Percentiles rank a stretch among this genome's conserved stretches.
These are phyloP conservation scores for Escovopsis sp. DNA, from an alignment of 2,329 filamentous ascomycete species.

Conservation along the genomic window DNA sequence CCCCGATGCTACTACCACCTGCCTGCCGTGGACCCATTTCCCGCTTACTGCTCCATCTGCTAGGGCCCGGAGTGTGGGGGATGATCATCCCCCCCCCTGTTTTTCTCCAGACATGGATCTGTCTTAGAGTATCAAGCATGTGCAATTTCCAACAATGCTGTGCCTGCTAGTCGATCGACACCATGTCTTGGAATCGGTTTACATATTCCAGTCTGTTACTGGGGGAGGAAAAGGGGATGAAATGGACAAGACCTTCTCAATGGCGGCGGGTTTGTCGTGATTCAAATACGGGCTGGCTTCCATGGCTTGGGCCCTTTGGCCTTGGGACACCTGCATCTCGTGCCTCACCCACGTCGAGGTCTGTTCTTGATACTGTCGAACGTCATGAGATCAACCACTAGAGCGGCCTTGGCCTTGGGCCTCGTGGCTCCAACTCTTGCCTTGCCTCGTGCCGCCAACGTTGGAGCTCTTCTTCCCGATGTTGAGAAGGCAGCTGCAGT, in stretches of 20 bases:
- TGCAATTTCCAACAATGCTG: no score
- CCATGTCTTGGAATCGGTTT: no score
- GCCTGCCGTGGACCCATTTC: conserved; percentile 4
- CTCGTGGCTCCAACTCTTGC: conserved; percentile 3
- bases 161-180: no score
- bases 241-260: neutral
- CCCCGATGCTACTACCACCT: conserved; percentile 4
- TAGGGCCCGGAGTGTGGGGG: no score
- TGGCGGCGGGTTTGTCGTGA: neutral
- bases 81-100: no score
- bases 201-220: no score
- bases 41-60: neutral
- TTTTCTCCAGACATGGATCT: no score
- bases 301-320: neutral
- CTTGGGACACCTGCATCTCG: no score
- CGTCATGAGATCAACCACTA: conserved; percentile 2
- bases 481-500: conserved; percentile 42
- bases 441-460: neutral
- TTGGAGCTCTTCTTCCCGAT: conserved; percentile 1
- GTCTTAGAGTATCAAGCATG: no score
- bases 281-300: conserved; percentile 3
- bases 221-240: no score
- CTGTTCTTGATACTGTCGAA: neutral
- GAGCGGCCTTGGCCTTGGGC: conserved; percentile 3
- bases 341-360: neutral